Conservation (phyloP, 768 basidiomycete genomes). For the Rhizopogon vinicolor region DNA sequence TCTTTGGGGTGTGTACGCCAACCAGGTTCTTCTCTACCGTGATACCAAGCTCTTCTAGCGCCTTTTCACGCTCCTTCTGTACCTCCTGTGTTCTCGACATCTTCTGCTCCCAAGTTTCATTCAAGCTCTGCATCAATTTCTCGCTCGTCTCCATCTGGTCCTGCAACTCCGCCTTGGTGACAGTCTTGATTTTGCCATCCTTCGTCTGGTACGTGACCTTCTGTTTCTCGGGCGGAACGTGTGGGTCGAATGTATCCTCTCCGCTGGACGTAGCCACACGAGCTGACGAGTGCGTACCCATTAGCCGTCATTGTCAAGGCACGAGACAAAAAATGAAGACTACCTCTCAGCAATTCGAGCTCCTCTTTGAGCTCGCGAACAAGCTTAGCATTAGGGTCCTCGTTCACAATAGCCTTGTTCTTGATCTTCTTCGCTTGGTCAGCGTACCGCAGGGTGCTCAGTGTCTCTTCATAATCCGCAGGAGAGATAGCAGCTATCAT, state of each 20-base stretch:
- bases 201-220: slow-evolving; percentile 92
- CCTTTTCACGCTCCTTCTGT: slow-evolving; percentile 96
- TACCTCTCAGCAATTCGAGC: slow-evolving; percentile 85
- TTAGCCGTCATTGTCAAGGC: not conserved
- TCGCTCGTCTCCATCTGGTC: slow-evolving; percentile 96
- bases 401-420: slow-evolving; percentile 99
- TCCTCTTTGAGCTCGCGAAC: slow-evolving; percentile 99
- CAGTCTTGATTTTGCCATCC: slow-evolving; percentile 90
- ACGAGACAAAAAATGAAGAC: slow-evolving; percentile 14
- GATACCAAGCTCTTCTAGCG: slow-evolving; percentile 95
- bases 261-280: slow-evolving; percentile 65
- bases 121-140: slow-evolving; percentile 89
- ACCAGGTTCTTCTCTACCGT: slow-evolving; percentile 95
- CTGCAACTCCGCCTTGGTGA: slow-evolving; percentile 95
- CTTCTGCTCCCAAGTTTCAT: slow-evolving; percentile 97
- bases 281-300: slow-evolving; percentile 39
- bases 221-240: slow-evolving; percentile 89
- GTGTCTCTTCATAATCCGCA: slow-evolving; percentile 97
- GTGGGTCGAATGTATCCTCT: slow-evolving; percentile 82
- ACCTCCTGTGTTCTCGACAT: slow-evolving; percentile 87
- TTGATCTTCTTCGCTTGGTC: slow-evolving; percentile 99
- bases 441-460: slow-evolving; percentile 95
- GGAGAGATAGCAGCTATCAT: slow-evolving; percentile 99
- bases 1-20: slow-evolving; percentile 98
- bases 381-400: slow-evolving; percentile 98